These are phyloP conservation scores for Cryptosporidium baileyi DNA, from an alignment of 169 alveolate genomes.

Conservation along the genomic window DNA sequence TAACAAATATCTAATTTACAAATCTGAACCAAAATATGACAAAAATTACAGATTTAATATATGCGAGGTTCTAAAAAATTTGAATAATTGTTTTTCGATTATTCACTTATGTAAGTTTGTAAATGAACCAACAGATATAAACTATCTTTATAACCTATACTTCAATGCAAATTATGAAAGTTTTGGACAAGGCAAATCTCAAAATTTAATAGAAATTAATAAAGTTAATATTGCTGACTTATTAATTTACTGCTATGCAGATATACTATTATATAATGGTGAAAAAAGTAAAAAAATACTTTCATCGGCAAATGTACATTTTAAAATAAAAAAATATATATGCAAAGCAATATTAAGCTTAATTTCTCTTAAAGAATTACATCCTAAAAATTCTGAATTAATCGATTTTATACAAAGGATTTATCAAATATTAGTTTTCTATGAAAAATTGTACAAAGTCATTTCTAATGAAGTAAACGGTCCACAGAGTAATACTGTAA, in stretches of 20 bases:
- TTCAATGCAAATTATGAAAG: background rate
- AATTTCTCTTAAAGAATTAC: background rate
- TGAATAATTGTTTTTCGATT: background rate
- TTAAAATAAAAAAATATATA: background rate
- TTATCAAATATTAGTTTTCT: background rate
- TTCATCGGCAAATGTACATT: background rate
- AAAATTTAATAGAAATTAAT: background rate
- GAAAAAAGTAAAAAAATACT: background rate
- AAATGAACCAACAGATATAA: no score
- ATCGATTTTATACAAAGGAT: background rate
- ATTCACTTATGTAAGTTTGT: background rate
- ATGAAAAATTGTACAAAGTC: background rate
- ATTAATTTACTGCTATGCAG: constrained; percentile 16
- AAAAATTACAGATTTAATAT: background rate
- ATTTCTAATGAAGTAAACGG: background rate
- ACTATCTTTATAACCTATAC: background rate
- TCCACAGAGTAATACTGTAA: no score
- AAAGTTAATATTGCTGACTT: background rate
- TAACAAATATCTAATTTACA: background rate
- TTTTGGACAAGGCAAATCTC: background rate
- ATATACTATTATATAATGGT: constrained; percentile 5
- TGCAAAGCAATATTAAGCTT: background rate
- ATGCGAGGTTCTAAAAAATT: background rate
- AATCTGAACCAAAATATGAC: background rate
- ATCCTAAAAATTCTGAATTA: background rate